Evolutionary conservation across 169 alveolate species (phyloP).

Genomic region (Eimeria praecox): DNA sequence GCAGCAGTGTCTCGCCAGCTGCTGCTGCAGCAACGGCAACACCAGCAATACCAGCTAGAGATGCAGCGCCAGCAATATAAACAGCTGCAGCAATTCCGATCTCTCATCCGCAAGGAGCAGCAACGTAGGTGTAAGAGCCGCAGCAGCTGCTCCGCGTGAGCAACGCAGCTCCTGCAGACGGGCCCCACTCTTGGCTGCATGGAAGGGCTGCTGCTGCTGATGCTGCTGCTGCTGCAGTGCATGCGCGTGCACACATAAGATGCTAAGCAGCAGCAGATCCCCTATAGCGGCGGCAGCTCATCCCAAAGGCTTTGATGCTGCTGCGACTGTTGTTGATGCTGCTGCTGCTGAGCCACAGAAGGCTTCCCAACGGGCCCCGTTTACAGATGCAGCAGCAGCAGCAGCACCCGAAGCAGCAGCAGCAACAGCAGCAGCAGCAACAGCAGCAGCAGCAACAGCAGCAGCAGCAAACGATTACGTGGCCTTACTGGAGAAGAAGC

Average conservation of each 20-base stretch:
- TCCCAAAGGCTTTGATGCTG: slow-evolving; percentile 35
- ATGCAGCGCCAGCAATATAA: slow-evolving; percentile 4
- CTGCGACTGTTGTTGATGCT: slow-evolving; percentile 15
- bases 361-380: neutral
- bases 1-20: neutral
- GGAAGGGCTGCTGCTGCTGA: slow-evolving; percentile 15
- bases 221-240: slow-evolving; percentile 53
- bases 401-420: neutral
- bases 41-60: neutral
- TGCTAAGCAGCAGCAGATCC: slow-evolving; percentile 58
- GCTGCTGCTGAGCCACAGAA: slow-evolving; percentile 34
- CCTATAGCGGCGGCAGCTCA: slow-evolving; percentile 38
- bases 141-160: slow-evolving; percentile 3
- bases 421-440: slow-evolving; percentile 17
- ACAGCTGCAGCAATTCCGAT: neutral
- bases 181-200: slow-evolving; percentile 7
- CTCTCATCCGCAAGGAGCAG: neutral
- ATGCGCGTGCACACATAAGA: slow-evolving; percentile 7
- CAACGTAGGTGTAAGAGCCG: neutral
- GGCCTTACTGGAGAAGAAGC: slow-evolving; percentile 24
- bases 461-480: neutral
- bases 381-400: no score
- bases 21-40: neutral
- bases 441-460: slow-evolving; percentile 32
- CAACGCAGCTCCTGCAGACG: neutral